Conservation (phyloP, 2,329 filamentous ascomycete species). For the Calonectria hawksworthii region DNA sequence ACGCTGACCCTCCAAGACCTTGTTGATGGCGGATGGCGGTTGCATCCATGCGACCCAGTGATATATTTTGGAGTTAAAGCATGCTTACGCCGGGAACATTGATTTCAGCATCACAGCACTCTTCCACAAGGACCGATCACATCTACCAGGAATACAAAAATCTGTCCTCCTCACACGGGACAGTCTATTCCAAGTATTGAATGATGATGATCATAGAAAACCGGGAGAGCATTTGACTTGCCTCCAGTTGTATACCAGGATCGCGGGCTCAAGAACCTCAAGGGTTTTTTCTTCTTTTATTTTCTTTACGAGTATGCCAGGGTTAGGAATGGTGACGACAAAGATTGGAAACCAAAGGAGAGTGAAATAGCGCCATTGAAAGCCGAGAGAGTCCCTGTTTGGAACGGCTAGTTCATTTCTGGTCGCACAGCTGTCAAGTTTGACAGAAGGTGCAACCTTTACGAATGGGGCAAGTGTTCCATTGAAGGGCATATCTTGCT, state of each 20-base stretch:
- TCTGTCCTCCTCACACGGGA: slow-evolving; percentile 27
- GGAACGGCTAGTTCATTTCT: slow-evolving; percentile 30
- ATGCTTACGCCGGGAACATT: slow-evolving; percentile 32
- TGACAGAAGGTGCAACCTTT: slow-evolving; percentile 34
- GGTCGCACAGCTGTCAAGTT: slow-evolving; percentile 33
- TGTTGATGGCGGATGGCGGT: slow-evolving; percentile 20
- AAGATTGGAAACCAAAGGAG: neutral
- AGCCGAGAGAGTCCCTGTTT: slow-evolving; percentile 19
- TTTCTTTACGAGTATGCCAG: slow-evolving; percentile 38
- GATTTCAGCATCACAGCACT: slow-evolving; percentile 38
- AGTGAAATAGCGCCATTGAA: slow-evolving; percentile 2
- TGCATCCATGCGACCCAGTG: slow-evolving; percentile 26
- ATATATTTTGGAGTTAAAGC: neutral
- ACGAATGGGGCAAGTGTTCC: slow-evolving; percentile 29
- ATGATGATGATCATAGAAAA: slow-evolving; percentile 39
- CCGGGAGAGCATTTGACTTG: slow-evolving; percentile 36
- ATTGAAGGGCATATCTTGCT: slow-evolving; percentile 30
- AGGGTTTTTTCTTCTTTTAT: too few species aligned
- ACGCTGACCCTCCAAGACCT: neutral
- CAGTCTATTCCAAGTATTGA: slow-evolving; percentile 43
- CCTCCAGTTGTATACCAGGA: slow-evolving; percentile 40
- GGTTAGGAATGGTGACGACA: slow-evolving; percentile 30
- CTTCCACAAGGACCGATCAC: slow-evolving; percentile 17
- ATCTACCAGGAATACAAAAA: slow-evolving; percentile 20
- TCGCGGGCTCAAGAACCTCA: slow-evolving; percentile 29